Evolutionary conservation across 192 early-diverging fungal genomes (phyloP), one percentile per base, ranked within the genome.

Genomic region (Entomortierella lignicola): DNA sequence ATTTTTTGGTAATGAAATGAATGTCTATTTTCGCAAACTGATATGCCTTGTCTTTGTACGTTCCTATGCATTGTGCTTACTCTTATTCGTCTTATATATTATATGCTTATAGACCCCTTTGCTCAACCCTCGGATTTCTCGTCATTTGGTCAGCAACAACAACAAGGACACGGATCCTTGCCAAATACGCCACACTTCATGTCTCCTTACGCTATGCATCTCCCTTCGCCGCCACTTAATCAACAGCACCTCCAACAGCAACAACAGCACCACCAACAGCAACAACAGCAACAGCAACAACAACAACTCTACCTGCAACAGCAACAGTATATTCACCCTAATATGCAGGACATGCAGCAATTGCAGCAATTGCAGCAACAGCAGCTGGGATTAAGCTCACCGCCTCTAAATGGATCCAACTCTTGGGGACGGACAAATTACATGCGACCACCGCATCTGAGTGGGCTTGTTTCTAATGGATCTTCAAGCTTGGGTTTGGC

Each of bases 1-100:
- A 6, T 79, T 79, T 63, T 70, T 79, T 66, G 63, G 75, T 26
- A 53, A n/a, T 25, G 67, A 51, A 10, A 64, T 63, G 65, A 68
- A 68, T 27, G 61, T 29, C 2, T 61, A 70, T 70, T n/a, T n/a
- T n/a, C n/a, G n/a, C n/a, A n/a, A n/a, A n/a, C n/a, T n/a, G n/a
- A n/a, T n/a, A n/a, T n/a, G n/a, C n/a, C n/a, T n/a, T n/a, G n/a
- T n/a, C n/a, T n/a, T n/a, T n/a, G n/a, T n/a, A n/a, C n/a, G n/a
- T n/a, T 42, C 39, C 39, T 42, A 42, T 13, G 39, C 39, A n/a
- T n/a, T n/a, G n/a, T n/a, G n/a, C n/a, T n/a, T n/a, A n/a, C n/a
- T n/a, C n/a, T n/a, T n/a, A n/a, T n/a, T n/a, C n/a, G n/a, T 47
- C 20, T 52, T 11, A 53, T 26, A 6, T 23, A 17, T 42, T 25